phyloP scores from a whole-genome alignment of 345 rosid species.

The Bruguiera parviflora region DNA sequence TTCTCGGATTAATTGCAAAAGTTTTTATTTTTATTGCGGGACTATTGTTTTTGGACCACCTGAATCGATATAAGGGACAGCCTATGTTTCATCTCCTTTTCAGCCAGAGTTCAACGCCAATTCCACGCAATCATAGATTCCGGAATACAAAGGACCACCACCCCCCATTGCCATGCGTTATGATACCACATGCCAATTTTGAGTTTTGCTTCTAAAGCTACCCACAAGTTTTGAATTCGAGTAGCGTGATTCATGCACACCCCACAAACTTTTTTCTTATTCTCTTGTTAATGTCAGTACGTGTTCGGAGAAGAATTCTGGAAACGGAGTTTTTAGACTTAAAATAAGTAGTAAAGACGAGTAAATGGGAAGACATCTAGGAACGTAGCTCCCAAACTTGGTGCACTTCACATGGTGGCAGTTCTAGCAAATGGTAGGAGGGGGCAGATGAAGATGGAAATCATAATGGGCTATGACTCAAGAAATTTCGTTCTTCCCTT shows the following conservation, averaged over 20 bases:
- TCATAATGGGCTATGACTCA: conserved; percentile 14
- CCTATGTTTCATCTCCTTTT: conserved; percentile 28
- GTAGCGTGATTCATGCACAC: neutral
- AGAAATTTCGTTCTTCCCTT: conserved; percentile 3
- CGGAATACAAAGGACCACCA: conserved; percentile 27
- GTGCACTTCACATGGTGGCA: conserved; percentile 41
- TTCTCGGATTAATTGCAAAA: neutral
- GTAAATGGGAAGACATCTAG: neutral
- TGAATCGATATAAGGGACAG: neutral
- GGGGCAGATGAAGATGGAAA: conserved; percentile 28
- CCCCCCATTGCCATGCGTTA: conserved; percentile 28
- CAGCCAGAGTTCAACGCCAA: neutral
- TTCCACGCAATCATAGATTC: conserved; percentile 7
- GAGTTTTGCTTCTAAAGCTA: conserved; percentile 1
- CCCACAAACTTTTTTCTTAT: too few species aligned
- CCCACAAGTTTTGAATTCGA: too few species aligned
- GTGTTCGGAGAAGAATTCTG: too few species aligned
- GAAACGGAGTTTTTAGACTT: too few species aligned
- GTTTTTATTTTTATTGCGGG: neutral
- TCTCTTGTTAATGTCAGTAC: too few species aligned
- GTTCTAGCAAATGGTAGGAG: conserved; percentile 12
- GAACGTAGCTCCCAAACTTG: neutral
- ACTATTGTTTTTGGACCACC: conserved; percentile 16
- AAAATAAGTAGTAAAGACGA: too few species aligned
- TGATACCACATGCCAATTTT: conserved; percentile 27